Base-by-base conservation (phyloP, 495 filamentous ascomycete genomes). In the Neurospora sp. region DNA sequence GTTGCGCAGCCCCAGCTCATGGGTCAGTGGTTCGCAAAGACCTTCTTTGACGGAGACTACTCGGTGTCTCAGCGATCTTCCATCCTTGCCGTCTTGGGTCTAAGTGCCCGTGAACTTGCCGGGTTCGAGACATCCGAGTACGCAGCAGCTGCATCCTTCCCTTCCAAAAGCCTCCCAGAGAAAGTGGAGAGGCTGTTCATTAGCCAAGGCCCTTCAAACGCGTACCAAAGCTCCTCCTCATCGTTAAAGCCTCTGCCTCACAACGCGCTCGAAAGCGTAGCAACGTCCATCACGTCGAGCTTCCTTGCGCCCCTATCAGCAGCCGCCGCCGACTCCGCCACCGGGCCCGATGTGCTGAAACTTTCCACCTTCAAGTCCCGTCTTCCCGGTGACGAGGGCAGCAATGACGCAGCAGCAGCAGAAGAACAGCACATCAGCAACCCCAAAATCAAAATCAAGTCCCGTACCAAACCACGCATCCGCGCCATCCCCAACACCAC, bases 31-130 rank as follows among this genome's bases (percentile, higher is more conserved):
- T 93, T 97, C 72, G 87, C 91, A 2, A 90, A 89, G 71, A 90
- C 91, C 0, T 97, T 95, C 82, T 98, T 97, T 78, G 91, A 92
- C 46, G 96, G 94, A 11, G 96, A 98, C 75, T 92, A 95, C 76
- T 97, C 94, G 0, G 84, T 98, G 68, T 86, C 88, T 0, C 95
- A 98, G 77, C 87, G 96, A 41, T 91, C 91, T 12, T 89, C 91
- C 0, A 85, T 98, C 44, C 90, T 98, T 44, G 91, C 91, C 69
- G 89, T 91, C 6, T 82, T 98, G 20, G 94, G 95, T 16, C 82
- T 99, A 0, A 88, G 90, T 68, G 93, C 92, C n/a, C 88, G 96
- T 59, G 96, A 98, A 80, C 80, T 99, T 2, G 94, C 92, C 0
- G 94, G 96, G 8, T 90, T 91, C 71, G 90, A 90, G 38, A 85